These are phyloP conservation scores for Lichtheimia corymbifera DNA, from an alignment of 371 early-diverging fungal species.

Conservation along the genomic window DNA sequence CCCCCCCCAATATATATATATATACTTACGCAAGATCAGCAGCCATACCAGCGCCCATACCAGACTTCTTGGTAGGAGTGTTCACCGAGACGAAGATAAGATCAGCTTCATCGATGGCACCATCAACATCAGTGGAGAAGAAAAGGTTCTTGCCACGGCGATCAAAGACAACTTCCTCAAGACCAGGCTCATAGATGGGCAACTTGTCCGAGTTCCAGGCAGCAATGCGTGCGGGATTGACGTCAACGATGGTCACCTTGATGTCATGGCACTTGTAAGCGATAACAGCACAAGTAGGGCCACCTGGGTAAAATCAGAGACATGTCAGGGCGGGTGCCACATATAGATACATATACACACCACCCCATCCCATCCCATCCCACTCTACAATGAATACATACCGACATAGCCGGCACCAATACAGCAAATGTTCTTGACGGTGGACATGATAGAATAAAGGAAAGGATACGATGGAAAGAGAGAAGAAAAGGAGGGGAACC, in stretches of 20 bases:
- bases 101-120: slow-evolving; percentile 78
- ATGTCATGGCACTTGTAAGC: slow-evolving; percentile 87
- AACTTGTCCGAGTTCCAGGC: slow-evolving; percentile 88
- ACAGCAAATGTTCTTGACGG: slow-evolving; percentile 75
- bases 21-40: slow-evolving; percentile 81
- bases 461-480: slow-evolving; percentile 4
- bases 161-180: slow-evolving; percentile 78
- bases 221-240: slow-evolving; percentile 75
- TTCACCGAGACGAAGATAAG: slow-evolving; percentile 90
- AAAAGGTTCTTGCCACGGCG: slow-evolving; percentile 81
- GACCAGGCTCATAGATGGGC: slow-evolving; percentile 92
- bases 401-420: slow-evolving; percentile 97
- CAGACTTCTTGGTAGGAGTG: slow-evolving; percentile 83
- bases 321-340: too few species aligned
- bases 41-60: slow-evolving; percentile 81
- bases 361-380: neutral
- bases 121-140: slow-evolving; percentile 81
- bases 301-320: slow-evolving; percentile 56
- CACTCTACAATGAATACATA: slow-evolving; percentile 28
- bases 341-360: too few species aligned
- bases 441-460: slow-evolving; percentile 25
- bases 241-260: slow-evolving; percentile 89
- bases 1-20: slow-evolving; percentile 40
- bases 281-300: slow-evolving; percentile 92
- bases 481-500: neutral